Evolutionary conservation across 148 eudicot species (phyloP), one percentile per base, ranked within the genome.

Genomic region (Persicaria maculosa): DNA sequence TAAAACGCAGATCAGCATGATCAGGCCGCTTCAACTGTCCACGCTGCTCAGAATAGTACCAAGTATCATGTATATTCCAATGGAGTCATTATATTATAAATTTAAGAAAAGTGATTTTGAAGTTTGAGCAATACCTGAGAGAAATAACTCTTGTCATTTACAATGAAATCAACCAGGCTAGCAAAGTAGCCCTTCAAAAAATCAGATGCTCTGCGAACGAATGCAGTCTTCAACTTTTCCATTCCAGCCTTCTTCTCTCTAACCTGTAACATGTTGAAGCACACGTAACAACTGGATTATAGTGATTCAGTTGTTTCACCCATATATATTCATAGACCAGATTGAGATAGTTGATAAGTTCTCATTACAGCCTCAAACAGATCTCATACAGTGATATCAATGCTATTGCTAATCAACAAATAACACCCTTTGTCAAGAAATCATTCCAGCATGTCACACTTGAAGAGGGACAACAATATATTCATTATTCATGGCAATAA

Each of bases 11-110:
- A 84, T 92, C 98, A 82, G 96, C 97, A 82, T 95, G 98, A 83
- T 95, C 97, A 54, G 98, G 98, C 82, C 93, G 90, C 83, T 95
- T 95, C 71, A 95, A 76, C 55, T 90, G 96, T 75, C 97, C 98
- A 76, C 93, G 87, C 97, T 95, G 86, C 85, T 78, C 74, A 80
- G 74, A 83, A 75, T 17, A 47, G 15, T 75, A 71, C 44, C 47
- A 50, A 71, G 73, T 65, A 47, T 78, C 74, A 69, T 74, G 14
- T 3, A 11, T 52, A 48, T 25, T 25, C 58, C 17, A 50, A 31
- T 47, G 67, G 20, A 70, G 12, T 43, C 12, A 76, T 40, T 50
- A 36, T 58, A 44, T 44, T 45, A 7, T 44, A 6, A 53, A 7
- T 22, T 70, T 11, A 59, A 36, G 10, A 65, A 61, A 57, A 73